These are phyloP conservation scores for Penicillium nordicum DNA, from an alignment of 2,329 filamentous ascomycete genomes.

Conservation along the genomic window DNA sequence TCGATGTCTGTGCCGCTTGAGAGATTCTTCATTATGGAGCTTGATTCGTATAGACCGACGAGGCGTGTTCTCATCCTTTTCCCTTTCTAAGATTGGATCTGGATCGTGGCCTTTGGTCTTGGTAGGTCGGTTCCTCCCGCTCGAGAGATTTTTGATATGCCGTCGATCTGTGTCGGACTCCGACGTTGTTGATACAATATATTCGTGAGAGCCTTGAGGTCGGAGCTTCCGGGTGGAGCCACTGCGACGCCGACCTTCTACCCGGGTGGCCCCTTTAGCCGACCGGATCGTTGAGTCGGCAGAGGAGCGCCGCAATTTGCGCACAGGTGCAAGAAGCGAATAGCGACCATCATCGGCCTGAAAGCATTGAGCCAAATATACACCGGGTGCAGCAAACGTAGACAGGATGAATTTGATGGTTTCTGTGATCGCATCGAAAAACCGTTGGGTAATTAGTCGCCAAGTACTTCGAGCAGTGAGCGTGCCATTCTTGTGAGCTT, in stretches of 20 bases:
- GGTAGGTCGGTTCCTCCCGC: slow-evolving; percentile 23
- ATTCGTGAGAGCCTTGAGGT: slow-evolving; percentile 38
- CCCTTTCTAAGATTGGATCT: slow-evolving; percentile 44
- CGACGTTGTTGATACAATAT: slow-evolving; percentile 51
- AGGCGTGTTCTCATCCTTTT: slow-evolving; percentile 56
- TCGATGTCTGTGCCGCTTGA: slow-evolving; percentile 62
- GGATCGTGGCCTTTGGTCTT: slow-evolving; percentile 27
- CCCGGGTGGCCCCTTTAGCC: slow-evolving; percentile 23
- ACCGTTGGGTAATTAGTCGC: slow-evolving; percentile 61
- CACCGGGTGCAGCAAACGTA: slow-evolving; percentile 72
- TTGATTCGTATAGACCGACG: slow-evolving; percentile 88
- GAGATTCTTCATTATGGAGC: slow-evolving; percentile 72
- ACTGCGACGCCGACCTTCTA: slow-evolving; percentile 29
- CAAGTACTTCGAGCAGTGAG: slow-evolving; percentile 39
- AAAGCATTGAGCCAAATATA: slow-evolving; percentile 79
- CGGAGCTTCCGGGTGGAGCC: slow-evolving; percentile 32
- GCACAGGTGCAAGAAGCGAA: slow-evolving; percentile 70
- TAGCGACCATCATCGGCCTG: slow-evolving; percentile 78
- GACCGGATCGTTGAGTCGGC: slow-evolving; percentile 18
- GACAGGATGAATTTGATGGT: slow-evolving; percentile 75
- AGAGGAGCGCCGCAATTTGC: slow-evolving; percentile 52
- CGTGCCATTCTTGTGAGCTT: slow-evolving; percentile 36
- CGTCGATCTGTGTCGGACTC: slow-evolving; percentile 53
- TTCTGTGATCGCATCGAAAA: slow-evolving; percentile 69
- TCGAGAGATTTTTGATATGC: slow-evolving; percentile 18